phyloP scores from a whole-genome alignment of 108 stramenopile species.

The Epithemia pelagica region DNA sequence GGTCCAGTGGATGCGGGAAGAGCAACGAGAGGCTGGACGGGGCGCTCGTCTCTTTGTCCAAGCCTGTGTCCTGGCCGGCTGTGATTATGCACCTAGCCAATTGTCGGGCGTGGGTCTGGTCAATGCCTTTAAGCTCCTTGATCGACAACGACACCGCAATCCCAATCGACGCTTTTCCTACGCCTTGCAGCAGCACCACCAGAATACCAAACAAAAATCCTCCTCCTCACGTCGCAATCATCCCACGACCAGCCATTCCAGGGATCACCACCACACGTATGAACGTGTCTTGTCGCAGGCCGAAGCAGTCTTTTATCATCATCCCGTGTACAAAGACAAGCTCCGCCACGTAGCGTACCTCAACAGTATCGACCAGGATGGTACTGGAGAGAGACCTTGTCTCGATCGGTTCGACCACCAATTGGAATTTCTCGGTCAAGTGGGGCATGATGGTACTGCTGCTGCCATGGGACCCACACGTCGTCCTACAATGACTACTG shows the following conservation, averaged over 20 bases:
- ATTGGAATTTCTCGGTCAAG: slow-evolving; percentile 29
- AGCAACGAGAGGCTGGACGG: slow-evolving; percentile 41
- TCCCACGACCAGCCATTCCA: slow-evolving; percentile 29
- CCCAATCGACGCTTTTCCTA: slow-evolving; percentile 39
- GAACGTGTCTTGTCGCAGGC: slow-evolving; percentile 61
- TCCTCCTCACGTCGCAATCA: slow-evolving; percentile 7
- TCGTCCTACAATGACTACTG: too few species aligned
- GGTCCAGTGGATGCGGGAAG: slow-evolving; percentile 31
- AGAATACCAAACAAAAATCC: slow-evolving; percentile 10
- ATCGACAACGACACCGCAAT: slow-evolving; percentile 48
- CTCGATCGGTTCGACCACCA: slow-evolving; percentile 31
- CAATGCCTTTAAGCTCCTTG: slow-evolving; percentile 81
- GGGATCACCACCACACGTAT: too few species aligned
- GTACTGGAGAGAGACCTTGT: slow-evolving; percentile 17
- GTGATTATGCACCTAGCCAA: slow-evolving; percentile 83
- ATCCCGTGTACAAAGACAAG: slow-evolving; percentile 31
- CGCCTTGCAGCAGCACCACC: slow-evolving; percentile 32
- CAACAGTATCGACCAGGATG: slow-evolving; percentile 1
- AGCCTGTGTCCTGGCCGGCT: slow-evolving; percentile 91
- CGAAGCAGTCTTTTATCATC: slow-evolving; percentile 85
- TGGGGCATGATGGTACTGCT: background rate
- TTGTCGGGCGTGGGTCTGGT: slow-evolving; percentile 85
- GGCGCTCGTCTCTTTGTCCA: slow-evolving; percentile 87
- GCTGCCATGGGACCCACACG: background rate
- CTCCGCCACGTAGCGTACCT: slow-evolving; percentile 4